These are phyloP conservation scores for Podosphaera aphanis DNA, from an alignment of 2,329 filamentous ascomycete genomes.

Conservation along the genomic window DNA sequence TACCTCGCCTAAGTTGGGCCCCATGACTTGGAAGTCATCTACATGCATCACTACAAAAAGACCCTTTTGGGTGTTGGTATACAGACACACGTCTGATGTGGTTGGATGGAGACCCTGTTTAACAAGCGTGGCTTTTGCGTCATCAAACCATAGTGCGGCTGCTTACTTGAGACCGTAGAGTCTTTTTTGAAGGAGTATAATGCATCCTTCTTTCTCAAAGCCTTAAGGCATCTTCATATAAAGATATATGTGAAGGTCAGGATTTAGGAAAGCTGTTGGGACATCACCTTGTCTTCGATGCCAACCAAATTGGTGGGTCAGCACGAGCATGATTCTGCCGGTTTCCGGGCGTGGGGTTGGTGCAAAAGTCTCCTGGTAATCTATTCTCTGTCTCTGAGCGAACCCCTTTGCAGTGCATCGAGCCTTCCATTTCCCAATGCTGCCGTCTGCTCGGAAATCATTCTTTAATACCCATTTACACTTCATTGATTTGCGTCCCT, in stretches of 20 bases:
- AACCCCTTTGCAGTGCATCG: not conserved
- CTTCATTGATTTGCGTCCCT: not conserved
- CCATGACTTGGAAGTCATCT: not conserved
- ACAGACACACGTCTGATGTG: not conserved
- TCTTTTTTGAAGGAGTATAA: not conserved
- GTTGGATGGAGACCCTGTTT: not conserved
- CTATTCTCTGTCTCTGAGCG: not conserved
- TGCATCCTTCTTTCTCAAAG: not conserved
- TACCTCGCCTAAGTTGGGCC: not conserved
- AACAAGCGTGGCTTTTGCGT: not conserved
- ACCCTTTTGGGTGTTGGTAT: not conserved
- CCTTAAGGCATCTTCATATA: not conserved
- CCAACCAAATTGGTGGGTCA: not conserved
- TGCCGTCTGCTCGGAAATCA: not conserved
- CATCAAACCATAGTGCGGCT: not conserved
- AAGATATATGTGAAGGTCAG: not conserved
- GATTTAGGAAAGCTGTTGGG: not conserved
- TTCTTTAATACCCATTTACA: slow-evolving; percentile 1
- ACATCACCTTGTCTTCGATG: not conserved
- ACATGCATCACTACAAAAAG: not conserved
- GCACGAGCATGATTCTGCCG: not conserved
- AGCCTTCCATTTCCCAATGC: not conserved
- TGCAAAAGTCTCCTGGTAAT: not conserved
- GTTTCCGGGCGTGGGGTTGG: not conserved
- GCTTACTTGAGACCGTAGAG: not conserved